Evolutionary conservation across 169 alveolate genomes (phyloP), one percentile per base, ranked within the genome.

Genomic region (Plasmodium vinckei): DNA sequence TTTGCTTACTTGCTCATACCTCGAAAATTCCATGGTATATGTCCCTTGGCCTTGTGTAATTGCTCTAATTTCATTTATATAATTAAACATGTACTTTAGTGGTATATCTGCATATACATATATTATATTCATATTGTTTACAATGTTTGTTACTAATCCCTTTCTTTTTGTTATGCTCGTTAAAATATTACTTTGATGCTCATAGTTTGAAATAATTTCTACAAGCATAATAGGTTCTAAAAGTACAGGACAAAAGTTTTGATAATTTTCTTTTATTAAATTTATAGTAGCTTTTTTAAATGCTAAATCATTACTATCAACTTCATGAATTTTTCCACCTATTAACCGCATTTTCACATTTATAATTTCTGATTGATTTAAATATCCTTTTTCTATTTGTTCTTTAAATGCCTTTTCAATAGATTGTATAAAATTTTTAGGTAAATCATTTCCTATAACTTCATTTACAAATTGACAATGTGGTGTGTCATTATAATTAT

Each of bases 361-460:
- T 72, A 97, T 96, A 72, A 98, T 97, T 49, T 98, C 99, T 87
- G 97, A 96, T 5, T 98, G 98, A 61, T 98, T 94, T 56, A 95
- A 87, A 25, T 97, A 96, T 12, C 99, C 99, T 91, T 93, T 92
- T 82, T 92, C 95, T 5, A 96, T 91, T 44, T 95, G 94, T 88
- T 96, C 98, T 72, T 96, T 92, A 94, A 98, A 98, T 39, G 99
- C 99, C 65, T 97, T 97, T 92, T 98, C 99, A 44, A 97, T 97
- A 65, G 98, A 96, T 12, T 99, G 94, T 23, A 97, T 96, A 92
- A 94, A 97, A 90, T 96, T 97, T 72, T 98, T 97, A 6, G 98
- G 98, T 42, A 98, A 94, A 93, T 96, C 97, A 75, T 95, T 94
- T 12, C 99, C 99, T 33, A 92, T 87, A 73, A 93, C 94, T 59